Conservation (phyloP, 2,329 filamentous ascomycete genomes). For the Tolypocladium ophioglossoides region DNA sequence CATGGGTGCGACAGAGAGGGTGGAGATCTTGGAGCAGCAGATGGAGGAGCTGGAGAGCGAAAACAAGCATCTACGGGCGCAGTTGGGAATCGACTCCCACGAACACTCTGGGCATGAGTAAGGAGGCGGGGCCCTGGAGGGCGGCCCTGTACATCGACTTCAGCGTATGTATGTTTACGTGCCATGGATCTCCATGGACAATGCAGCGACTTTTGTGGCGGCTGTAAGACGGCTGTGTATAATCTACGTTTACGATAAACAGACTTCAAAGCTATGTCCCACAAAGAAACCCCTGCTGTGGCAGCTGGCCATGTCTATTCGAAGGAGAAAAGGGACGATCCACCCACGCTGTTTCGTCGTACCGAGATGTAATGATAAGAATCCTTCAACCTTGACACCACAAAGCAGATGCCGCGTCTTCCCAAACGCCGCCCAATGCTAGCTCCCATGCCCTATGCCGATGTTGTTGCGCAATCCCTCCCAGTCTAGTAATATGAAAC, state of each 20-base stretch:
- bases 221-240: too few species aligned
- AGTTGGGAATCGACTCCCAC: slow-evolving; percentile 8
- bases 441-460: slow-evolving; percentile 23
- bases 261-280: neutral
- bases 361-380: neutral
- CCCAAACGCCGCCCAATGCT: slow-evolving; percentile 26
- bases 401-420: slow-evolving; percentile 16
- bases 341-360: neutral
- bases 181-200: neutral
- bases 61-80: slow-evolving; percentile 19
- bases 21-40: slow-evolving; percentile 43
- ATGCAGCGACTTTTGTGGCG: neutral
- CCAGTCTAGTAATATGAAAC: slow-evolving; percentile 5
- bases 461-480: slow-evolving; percentile 16
- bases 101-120: slow-evolving; percentile 8
- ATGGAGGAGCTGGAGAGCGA: slow-evolving; percentile 42
- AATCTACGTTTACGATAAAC: neutral
- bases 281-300: neutral
- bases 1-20: slow-evolving; percentile 50
- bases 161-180: neutral
- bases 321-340: neutral
- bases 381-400: slow-evolving; percentile 2
- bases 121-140: neutral
- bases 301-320: neutral
- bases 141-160: neutral